A percentile compares a stretch with the other conserved stretches of the same genome.
These are phyloP conservation scores for Adenanthera pavonina DNA, from an alignment of 306 rosid genomes.

Conservation along the genomic window DNA sequence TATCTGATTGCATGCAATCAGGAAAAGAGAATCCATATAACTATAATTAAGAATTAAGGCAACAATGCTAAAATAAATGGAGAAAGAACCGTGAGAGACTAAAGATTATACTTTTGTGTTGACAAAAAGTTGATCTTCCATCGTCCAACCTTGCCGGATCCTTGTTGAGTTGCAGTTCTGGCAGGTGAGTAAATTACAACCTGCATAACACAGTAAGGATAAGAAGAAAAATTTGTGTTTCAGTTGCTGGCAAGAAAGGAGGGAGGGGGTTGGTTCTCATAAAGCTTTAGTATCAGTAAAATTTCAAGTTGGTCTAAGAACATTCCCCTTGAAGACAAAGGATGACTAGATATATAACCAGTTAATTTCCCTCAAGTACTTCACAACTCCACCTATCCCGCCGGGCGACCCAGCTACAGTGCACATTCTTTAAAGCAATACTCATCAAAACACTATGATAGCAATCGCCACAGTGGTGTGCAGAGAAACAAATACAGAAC, in stretches of 20 bases:
- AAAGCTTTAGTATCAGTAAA: background rate
- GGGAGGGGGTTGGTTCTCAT: background rate
- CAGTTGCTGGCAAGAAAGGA: conserved; percentile 5
- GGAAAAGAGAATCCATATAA: background rate
- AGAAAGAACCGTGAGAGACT: background rate
- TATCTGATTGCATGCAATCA: background rate
- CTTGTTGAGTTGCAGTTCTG: conserved; percentile 96
- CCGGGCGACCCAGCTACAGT: background rate
- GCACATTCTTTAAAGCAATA: background rate
- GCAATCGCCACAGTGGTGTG: background rate
- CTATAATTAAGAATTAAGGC: background rate
- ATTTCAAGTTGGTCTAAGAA: background rate
- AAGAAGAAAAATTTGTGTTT: background rate
- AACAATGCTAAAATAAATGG: background rate
- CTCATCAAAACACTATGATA: background rate
- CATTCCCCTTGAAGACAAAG: background rate
- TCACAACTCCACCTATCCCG: background rate
- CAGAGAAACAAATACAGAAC: background rate
- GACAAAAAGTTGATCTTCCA: conserved; percentile 98
- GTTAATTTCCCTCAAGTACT: background rate
- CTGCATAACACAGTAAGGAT: conserved; percentile 43
- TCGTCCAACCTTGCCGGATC: conserved; percentile 92
- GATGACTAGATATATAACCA: background rate
- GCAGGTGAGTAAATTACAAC: conserved; percentile 96
- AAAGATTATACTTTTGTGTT: conserved; percentile 61